These are phyloP conservation scores for Pythium utonaiense DNA, from an alignment of 352 stramenopile genomes.

Conservation along the genomic window DNA sequence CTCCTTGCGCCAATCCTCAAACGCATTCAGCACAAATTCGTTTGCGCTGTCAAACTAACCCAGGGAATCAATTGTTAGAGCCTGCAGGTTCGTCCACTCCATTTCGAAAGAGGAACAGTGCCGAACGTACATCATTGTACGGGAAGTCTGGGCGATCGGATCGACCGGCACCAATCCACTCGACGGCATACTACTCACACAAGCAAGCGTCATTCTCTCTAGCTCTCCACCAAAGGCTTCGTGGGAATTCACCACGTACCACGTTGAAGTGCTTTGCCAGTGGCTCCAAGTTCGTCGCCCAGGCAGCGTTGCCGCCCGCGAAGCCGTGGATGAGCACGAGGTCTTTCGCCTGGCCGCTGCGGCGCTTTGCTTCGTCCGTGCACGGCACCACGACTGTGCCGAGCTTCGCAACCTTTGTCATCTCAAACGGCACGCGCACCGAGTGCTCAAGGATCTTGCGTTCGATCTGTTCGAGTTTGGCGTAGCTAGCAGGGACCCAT, in stretches of 20 bases:
- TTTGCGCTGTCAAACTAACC: conserved; percentile 74
- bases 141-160: conserved; percentile 76
- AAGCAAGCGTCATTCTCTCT: background rate
- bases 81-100: background rate
- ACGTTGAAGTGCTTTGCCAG: conserved; percentile 83
- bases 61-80: background rate
- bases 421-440: conserved; percentile 53
- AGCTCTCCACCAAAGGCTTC: background rate
- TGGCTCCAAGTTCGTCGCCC: conserved; percentile 75
- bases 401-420: conserved; percentile 76
- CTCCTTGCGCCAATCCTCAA: conserved; percentile 78
- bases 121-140: conserved; percentile 49
- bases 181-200: conserved; percentile 62
- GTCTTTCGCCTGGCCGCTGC: conserved; percentile 39
- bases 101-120: background rate
- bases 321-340: conserved; percentile 84
- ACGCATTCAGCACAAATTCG: conserved; percentile 59
- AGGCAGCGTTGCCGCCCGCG: conserved; percentile 72
- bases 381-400: conserved; percentile 80
- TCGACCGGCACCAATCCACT: conserved; percentile 80
- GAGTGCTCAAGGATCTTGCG: conserved; percentile 49
- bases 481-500: conserved; percentile 73
- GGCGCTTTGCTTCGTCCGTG: conserved; percentile 47
- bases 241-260: conserved; percentile 21
- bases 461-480: conserved; percentile 58